A percentile compares a stretch with the other conserved stretches of the same genome.
Evolutionary conservation across 192 early-diverging fungal genomes (phyloP).

Genomic region (Coemansia sp.): DNA sequence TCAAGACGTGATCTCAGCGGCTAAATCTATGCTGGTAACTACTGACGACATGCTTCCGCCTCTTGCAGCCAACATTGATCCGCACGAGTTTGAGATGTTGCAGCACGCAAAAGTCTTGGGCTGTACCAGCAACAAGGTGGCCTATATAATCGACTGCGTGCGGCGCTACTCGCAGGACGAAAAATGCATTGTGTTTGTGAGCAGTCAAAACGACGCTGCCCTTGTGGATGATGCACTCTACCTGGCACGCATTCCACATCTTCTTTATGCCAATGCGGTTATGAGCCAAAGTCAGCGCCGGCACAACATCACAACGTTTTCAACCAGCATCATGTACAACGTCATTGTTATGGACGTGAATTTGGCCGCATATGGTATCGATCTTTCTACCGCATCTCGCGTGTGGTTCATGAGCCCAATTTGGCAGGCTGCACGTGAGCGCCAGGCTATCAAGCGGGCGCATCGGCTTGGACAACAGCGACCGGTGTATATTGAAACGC

Average conservation of each 20-base stretch:
- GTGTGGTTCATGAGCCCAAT: conserved; percentile 74
- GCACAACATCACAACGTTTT: conserved; percentile 52
- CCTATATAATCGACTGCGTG: conserved; percentile 33
- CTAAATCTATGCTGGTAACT: conserved; percentile 27
- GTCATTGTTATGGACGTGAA: conserved; percentile 52
- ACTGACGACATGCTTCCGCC: conserved; percentile 34
- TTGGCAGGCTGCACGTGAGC: conserved; percentile 69
- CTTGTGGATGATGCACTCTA: conserved; percentile 35
- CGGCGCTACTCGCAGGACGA: conserved; percentile 23
- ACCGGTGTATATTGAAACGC: conserved; percentile 44
- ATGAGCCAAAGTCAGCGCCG: conserved; percentile 48
- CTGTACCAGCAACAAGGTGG: conserved; percentile 41
- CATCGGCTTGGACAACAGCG: conserved; percentile 73
- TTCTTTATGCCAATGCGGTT: conserved; percentile 38
- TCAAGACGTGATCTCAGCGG: background rate
- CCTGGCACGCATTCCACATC: conserved; percentile 39
- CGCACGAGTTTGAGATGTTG: conserved; percentile 33
- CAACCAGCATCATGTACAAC: conserved; percentile 43
- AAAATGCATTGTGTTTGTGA: conserved; percentile 53
- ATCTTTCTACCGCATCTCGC: conserved; percentile 71
- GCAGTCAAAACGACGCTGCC: conserved; percentile 22
- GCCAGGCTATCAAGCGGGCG: conserved; percentile 84
- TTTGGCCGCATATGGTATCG: conserved; percentile 73
- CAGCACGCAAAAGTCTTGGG: conserved; percentile 1
- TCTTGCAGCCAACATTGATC: conserved; percentile 26